Conservation (phyloP, 2,329 filamentous ascomycete species). For the Davidsoniella australis region DNA sequence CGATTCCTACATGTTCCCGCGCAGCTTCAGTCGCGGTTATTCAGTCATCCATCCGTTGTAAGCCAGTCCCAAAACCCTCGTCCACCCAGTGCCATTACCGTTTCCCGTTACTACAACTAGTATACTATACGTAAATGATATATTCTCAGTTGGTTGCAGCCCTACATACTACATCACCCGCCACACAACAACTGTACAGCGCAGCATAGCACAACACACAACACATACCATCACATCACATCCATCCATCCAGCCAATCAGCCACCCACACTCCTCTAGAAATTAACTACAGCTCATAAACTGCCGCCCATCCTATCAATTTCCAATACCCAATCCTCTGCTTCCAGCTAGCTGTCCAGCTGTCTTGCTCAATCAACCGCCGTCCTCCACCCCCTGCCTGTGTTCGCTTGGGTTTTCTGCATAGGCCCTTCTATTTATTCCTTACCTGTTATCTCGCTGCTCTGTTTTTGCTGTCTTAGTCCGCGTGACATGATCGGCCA, state of each 20-base stretch:
- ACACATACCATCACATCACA: background rate
- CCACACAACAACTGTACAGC: background rate
- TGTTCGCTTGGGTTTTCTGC: background rate
- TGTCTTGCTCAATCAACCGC: background rate
- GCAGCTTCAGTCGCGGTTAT: no score
- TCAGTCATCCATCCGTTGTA: no score
- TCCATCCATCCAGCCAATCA: background rate
- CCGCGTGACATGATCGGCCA: conserved; percentile 12
- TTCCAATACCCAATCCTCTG: no score
- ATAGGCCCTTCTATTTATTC: conserved; percentile 2
- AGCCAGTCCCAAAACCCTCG: no score
- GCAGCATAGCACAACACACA: background rate
- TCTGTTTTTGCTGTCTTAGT: background rate
- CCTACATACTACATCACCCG: no score
- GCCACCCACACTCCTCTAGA: background rate
- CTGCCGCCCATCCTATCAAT: no score
- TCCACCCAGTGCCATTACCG: no score
- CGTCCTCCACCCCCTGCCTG: background rate
- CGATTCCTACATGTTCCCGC: no score
- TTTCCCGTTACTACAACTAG: no score
- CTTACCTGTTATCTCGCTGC: background rate
- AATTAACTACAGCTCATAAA: background rate
- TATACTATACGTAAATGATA: no score
- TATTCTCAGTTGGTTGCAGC: no score
- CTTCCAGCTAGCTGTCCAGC: background rate